Base-by-base conservation (phyloP, 2,329 filamentous ascomycete species). In the Salinomyces thailandicus region DNA sequence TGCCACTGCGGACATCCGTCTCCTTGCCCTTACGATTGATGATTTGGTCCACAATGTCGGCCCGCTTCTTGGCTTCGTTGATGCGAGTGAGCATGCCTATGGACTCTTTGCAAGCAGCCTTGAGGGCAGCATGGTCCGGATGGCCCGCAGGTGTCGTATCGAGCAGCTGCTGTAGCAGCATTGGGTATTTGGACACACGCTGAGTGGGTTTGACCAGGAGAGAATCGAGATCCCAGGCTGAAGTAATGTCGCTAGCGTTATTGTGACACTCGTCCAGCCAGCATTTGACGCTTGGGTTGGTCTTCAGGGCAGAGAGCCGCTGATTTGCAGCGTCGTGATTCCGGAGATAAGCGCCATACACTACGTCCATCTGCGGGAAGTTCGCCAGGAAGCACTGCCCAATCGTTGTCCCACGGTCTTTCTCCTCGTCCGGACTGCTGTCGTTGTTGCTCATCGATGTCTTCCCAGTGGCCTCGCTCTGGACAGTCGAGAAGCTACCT, bases 171-270 rank as follows among this genome's bases (percentile, higher is more conserved):
- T 78, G 76, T 30, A 98, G 75, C 27, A 98, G 68, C 31, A 94
- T 78, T 3, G 86, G 86, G 54, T 96, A 98, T 54, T 95, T 95
- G 20, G 89, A 79, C 44, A 96, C 80, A 32, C 91, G 77, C 62
- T 98, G 91, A 59, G 93, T 87, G 2, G 91, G 91, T 61, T 98
- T 98, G 55, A 98, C 89, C 14, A 98, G 73, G n/a, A 98, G 69
- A 0, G 91, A 93, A 59, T 95, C 87, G 42, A 98, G 62, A 59
- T 93, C 84, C 91, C 91, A 98, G 0, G 91, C 89, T 17, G 79
- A 77, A 0, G 91, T 98, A 45, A 98, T 72, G 56, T 95, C 91
- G 49, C 85, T 83, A 9, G 89, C 87, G 53, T 89, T 87, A 49
- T 85, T 79, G 53, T 91, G 86, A 61, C 91, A 98, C 60, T 95